Base-by-base conservation (phyloP, 495 filamentous ascomycete genomes). In the Penicillium coffeae region DNA sequence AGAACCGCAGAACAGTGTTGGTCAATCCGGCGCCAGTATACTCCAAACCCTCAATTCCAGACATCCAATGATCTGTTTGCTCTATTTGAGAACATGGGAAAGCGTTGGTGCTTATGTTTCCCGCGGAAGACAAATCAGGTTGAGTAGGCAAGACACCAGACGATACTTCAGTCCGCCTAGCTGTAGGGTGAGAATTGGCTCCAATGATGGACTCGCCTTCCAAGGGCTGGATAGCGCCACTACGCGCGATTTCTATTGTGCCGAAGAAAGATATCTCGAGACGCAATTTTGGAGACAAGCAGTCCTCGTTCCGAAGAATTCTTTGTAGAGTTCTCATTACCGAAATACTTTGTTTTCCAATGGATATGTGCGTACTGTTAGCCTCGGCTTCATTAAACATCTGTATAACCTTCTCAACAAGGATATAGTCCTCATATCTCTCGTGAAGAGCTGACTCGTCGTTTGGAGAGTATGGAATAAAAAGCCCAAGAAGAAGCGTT, bases 401-500 rank as follows among this genome's bases (percentile, higher is more conserved):
- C 19, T 13, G 38, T 16, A 40, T 19, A 21, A 40, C 38, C 19
- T 18, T 48, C 27, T 48, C 45, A 12, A 48, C 22, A 21, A 48
- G 37, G 16, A 33, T 8, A 21, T 16, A 21, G 32, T 48, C 45
- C 12, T 48, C 45, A 10, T 21, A 5, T 30, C 25, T 4, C 32
- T 35, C 36, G 7, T 40, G 25, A n/a, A 33, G 20, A 25, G n/a
- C 7, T 6, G 5, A 13, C 9, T n/a, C 15, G 15, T 27, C 20
- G 25, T 3, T 2, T 2, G 6, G 14, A 4, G 2, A 13, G 3
- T 21, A 19, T 5, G 37, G 16, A 5, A 14, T 13, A 9, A 48
- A n/a, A 3, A 48, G 37, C 22, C 45, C 45, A 12, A 48, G 25
- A 2, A 48, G 12, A 37, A 48, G 45, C n/a, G 37, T 47, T 3